A percentile compares a stretch with the other conserved stretches of the same genome.
Evolutionary conservation across 2,329 filamentous ascomycete genomes (phyloP).

Genomic region (Teratosphaeria nubilosa): DNA sequence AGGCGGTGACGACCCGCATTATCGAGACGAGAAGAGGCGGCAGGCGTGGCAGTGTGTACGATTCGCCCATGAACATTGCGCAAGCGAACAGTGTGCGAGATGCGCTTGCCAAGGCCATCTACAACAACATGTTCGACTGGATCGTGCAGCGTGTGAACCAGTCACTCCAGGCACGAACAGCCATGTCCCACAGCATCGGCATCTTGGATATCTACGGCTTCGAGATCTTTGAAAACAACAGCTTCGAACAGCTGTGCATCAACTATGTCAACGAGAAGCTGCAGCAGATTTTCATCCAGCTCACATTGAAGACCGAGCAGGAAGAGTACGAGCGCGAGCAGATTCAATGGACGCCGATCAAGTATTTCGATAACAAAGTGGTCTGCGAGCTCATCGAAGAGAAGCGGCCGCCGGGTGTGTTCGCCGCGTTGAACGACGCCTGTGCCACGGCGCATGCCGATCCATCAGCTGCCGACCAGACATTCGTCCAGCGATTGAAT

Average conservation of each 20-base stretch:
- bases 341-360: conserved; percentile 98
- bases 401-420: conserved; percentile 78
- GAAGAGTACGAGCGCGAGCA: conserved; percentile 93
- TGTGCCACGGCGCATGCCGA: conserved; percentile 98
- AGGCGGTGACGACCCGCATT: conserved; percentile 81
- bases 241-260: conserved; percentile 97
- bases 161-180: conserved; percentile 68
- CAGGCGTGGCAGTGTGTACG: conserved; percentile 56
- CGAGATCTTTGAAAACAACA: conserved; percentile 98
- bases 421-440: conserved; percentile 92
- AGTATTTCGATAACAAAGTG: conserved; percentile 99
- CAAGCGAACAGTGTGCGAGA: conserved; percentile 83
- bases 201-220: conserved; percentile 99
- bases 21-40: conserved; percentile 61
- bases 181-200: conserved; percentile 75
- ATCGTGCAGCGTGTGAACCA: conserved; percentile 88
- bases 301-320: conserved; percentile 92
- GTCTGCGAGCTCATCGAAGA: conserved; percentile 96
- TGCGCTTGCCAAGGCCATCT: conserved; percentile 88
- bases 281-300: conserved; percentile 97
- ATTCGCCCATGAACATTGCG: conserved; percentile 72
- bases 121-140: conserved; percentile 97
- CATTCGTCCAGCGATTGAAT: conserved; percentile 88
- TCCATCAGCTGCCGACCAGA: conserved; percentile 84
- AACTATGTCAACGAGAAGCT: conserved; percentile 99